phyloP scores from a whole-genome alignment of 345 rosid species.

The Pistacia atlantica region DNA sequence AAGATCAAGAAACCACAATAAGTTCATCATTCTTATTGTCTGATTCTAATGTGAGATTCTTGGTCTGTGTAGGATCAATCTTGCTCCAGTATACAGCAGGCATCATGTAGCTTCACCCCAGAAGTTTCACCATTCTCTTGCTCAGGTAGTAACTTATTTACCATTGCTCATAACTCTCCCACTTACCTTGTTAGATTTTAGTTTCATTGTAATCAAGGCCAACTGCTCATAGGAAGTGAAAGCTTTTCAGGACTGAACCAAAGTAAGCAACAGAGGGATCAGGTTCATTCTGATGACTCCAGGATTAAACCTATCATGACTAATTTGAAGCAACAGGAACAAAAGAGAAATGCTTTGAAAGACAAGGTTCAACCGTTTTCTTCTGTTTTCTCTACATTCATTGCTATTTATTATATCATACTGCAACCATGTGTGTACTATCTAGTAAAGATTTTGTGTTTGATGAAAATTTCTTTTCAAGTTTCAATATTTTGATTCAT shows the following conservation, averaged over 20 bases:
- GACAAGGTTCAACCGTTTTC: conserved; percentile 41
- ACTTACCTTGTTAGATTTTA: neutral
- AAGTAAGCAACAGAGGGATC: conserved; percentile 9
- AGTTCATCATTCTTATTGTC: conserved; percentile 1
- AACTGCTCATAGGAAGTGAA: conserved; percentile 29
- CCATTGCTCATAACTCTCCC: conserved; percentile 2
- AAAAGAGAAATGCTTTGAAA: conserved; percentile 33
- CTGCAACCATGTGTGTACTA: neutral
- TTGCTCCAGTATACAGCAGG: conserved; percentile 24
- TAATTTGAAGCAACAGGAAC: conserved; percentile 17
- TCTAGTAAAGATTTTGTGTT: neutral
- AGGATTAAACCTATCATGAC: conserved; percentile 11
- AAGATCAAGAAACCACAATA: neutral
- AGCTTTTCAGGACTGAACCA: conserved; percentile 24
- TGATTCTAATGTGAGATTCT: conserved; percentile 9
- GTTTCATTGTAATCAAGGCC: conserved; percentile 10
- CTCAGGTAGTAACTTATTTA: conserved; percentile 32
- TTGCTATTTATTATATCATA: conserved; percentile 17
- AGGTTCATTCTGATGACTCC: conserved; percentile 9
- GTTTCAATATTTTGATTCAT: conserved; percentile 6
- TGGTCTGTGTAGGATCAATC: conserved; percentile 36
- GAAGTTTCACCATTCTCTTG: conserved; percentile 25
- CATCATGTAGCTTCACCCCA: conserved; percentile 14
- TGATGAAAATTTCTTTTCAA: neutral
- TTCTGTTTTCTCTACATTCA: neutral